phyloP scores from a whole-genome alignment of 2,329 filamentous ascomycete genomes.

The Colletotrichum plurivorum region DNA sequence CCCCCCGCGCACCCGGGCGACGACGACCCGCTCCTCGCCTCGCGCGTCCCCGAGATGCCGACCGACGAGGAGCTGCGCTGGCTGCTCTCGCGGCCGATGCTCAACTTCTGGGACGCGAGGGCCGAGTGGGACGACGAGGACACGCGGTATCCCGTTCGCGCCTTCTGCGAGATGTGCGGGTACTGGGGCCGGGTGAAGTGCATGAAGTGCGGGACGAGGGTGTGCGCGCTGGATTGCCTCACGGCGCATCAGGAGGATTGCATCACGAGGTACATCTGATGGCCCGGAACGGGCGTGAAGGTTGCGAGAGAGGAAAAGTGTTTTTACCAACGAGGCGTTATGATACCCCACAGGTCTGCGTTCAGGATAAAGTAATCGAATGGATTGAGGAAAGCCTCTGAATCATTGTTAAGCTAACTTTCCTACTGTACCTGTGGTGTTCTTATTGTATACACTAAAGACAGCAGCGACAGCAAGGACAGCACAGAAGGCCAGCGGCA shows the following conservation, averaged over 20 bases:
- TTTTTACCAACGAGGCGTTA: conserved; percentile 5
- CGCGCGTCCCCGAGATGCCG: conserved; percentile 70
- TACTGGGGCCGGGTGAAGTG: conserved; percentile 86
- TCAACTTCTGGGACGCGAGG: conserved; percentile 77
- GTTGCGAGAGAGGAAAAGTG: neutral
- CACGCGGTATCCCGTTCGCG: conserved; percentile 68
- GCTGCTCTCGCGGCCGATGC: conserved; percentile 74
- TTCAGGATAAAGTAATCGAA: neutral
- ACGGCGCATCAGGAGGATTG: conserved; percentile 80
- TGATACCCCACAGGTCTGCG: conserved; percentile 27
- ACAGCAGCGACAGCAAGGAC: too few relatives aligned
- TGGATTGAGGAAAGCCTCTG: neutral
- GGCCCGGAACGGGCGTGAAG: too few relatives aligned
- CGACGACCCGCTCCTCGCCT: conserved; percentile 70
- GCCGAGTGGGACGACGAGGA: conserved; percentile 60
- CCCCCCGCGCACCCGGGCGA: conserved; percentile 63
- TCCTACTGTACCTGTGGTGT: neutral
- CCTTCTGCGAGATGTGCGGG: conserved; percentile 85
- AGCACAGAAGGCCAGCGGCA: too few relatives aligned
- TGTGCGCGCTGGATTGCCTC: conserved; percentile 84
- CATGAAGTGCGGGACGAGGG: conserved; percentile 81
- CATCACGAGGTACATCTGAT: conserved; percentile 68
- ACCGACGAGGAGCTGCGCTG: conserved; percentile 73
- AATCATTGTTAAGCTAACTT: neutral
- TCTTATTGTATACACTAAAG: too few relatives aligned